Evolutionary conservation across 2,329 filamentous ascomycete genomes (phyloP).

Genomic region (Colletotrichum orbiculare): DNA sequence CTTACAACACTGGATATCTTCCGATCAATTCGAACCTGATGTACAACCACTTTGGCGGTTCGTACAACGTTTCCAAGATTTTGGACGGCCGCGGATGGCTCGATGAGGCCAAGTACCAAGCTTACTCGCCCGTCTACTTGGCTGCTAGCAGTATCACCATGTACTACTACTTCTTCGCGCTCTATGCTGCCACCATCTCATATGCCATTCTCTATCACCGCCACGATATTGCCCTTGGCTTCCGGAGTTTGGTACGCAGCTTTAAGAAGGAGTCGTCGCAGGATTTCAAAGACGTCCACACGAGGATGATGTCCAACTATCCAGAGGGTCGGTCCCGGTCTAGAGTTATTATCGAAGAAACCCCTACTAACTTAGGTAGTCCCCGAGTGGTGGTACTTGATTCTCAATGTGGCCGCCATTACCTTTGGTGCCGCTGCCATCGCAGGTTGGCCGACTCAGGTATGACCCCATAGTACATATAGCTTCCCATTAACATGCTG

Average conservation of each 20-base stretch:
- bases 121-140: constrained; percentile 56
- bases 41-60: constrained; percentile 51
- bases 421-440: constrained; percentile 49
- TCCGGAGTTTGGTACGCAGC: constrained; percentile 46
- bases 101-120: constrained; percentile 49
- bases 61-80: constrained; percentile 50
- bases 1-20: constrained; percentile 50
- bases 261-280: constrained; percentile 42
- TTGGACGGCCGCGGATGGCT: constrained; percentile 49
- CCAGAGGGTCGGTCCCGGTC: constrained; percentile 44
- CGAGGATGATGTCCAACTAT: constrained; percentile 59
- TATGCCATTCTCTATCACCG: constrained; percentile 54
- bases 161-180: constrained; percentile 55
- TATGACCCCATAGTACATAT: not conserved
- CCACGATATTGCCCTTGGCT: constrained; percentile 50
- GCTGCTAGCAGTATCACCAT: constrained; percentile 48
- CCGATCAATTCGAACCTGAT: constrained; percentile 54
- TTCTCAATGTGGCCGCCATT: constrained; percentile 45
- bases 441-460: constrained; percentile 51
- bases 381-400: constrained; percentile 60
- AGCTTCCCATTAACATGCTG: not conserved
- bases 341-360: not conserved
- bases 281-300: constrained; percentile 52
- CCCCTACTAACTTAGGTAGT: constrained; percentile 39
- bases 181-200: constrained; percentile 53